Base-by-base conservation (phyloP, 2,329 filamentous ascomycete species). In the Paraphaeosphaeria minitans region DNA sequence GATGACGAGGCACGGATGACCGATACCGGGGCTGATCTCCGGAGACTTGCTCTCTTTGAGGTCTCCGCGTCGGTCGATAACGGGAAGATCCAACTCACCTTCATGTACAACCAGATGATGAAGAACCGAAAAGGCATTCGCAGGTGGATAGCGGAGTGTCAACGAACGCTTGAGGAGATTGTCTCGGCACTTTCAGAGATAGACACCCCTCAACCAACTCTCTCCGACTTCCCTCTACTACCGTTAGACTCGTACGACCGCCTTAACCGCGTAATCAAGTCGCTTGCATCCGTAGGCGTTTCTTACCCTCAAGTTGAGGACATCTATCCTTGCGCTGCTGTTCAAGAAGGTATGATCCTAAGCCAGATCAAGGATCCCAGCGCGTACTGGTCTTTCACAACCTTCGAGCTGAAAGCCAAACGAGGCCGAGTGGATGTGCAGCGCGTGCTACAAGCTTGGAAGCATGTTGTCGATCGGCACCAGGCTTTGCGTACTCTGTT, bases 71-170 rank as follows among this genome's bases (percentile, higher is more conserved):
- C 64, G 1, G 64, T 74, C 14, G 50, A 57, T 0, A 52, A 64
- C 16, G 71, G 66, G 4, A 57, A 69, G 37, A 62, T 75, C 4
- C 63, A 73, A 9, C 63, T 76, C 51, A 65, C 45, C 55, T 74
- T 74, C 61, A 72, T 73, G 65, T 76, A 73, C 59, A 76, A 76
- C 46, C 66, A 66, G 12, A 46, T 59, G 56, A 72, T 74, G 61
- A 72, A 73, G 57, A 69, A 73, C 35, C 71, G 68, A 39, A 71
- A 73, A 41, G 67, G 68, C 3, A 74, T 76, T 46, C 66, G 70
- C 16, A 57, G 69, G 41, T 76, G 73, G 73, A 72, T 75, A 31
- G 57, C 63, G 1, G 72, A 75, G 57, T 75, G 72, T 47, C 65
- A 73, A 52, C 64, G 66, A 7, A 74, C 72, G 14, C 55, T 75